phyloP scores from a whole-genome alignment of 108 stramenopile species.

The Epithemia pelagica region DNA sequence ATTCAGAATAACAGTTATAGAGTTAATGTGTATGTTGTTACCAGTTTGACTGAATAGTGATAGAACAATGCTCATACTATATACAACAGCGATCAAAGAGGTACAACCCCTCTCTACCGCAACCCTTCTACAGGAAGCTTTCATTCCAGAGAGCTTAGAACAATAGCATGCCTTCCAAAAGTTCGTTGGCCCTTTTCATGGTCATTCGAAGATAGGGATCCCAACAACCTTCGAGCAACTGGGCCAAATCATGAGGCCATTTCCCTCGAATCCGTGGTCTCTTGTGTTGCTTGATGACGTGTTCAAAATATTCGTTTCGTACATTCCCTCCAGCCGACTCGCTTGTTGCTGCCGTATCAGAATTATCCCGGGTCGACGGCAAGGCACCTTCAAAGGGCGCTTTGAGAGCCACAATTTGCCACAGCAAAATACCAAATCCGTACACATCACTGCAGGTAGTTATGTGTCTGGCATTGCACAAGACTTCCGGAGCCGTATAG shows the following conservation, averaged over 20 bases:
- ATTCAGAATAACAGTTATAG: too few relatives aligned
- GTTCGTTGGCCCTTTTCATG: conserved; percentile 11
- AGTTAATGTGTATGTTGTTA: too few relatives aligned
- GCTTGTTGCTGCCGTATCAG: neutral
- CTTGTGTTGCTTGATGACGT: neutral
- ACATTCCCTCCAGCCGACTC: neutral
- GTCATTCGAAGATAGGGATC: conserved; percentile 11
- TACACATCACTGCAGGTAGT: conserved; percentile 53
- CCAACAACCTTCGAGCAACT: conserved; percentile 7
- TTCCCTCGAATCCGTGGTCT: conserved; percentile 4
- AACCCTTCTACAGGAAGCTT: too few relatives aligned
- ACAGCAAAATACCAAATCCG: conserved; percentile 61
- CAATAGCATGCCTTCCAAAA: conserved; percentile 3
- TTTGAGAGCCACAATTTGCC: conserved; percentile 52
- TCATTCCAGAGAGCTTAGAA: too few relatives aligned
- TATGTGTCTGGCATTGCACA: conserved; percentile 6
- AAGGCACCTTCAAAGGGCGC: conserved; percentile 22
- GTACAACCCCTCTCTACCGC: too few relatives aligned
- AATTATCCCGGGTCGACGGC: neutral
- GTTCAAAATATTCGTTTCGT: conserved; percentile 4
- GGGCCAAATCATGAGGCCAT: neutral
- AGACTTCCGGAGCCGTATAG: conserved; percentile 53
- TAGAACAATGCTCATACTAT: too few relatives aligned
- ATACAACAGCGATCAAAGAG: too few relatives aligned
- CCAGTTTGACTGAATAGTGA: too few relatives aligned